Conservation (phyloP, 495 filamentous ascomycete genomes). For the Extremus antarcticus region DNA sequence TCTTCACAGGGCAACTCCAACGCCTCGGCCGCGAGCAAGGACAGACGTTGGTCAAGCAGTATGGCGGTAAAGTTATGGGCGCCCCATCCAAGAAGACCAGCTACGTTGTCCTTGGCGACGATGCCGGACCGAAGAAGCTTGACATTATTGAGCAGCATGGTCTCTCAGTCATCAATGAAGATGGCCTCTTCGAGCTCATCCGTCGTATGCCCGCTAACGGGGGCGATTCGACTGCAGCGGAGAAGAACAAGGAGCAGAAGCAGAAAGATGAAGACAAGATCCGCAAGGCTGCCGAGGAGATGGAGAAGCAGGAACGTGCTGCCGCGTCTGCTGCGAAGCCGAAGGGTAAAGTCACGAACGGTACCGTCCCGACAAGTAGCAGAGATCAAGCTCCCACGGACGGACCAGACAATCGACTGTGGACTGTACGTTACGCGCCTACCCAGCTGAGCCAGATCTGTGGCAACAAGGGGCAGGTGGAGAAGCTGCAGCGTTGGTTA, state of each 20-base stretch:
- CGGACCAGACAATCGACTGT: constrained; percentile 57
- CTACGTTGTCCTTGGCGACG: constrained; percentile 81
- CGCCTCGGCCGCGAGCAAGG: constrained; percentile 75
- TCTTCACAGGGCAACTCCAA: constrained; percentile 86
- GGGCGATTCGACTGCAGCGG: constrained; percentile 77
- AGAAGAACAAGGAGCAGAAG: constrained; percentile 68
- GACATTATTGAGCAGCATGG: constrained; percentile 63
- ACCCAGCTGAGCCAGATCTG: constrained; percentile 76
- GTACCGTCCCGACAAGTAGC: neutral
- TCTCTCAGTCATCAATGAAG: constrained; percentile 86
- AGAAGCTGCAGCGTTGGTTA: constrained; percentile 82
- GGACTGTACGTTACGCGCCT: constrained; percentile 95
- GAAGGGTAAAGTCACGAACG: neutral
- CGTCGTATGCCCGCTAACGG: constrained; percentile 73
- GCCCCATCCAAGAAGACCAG: constrained; percentile 84
- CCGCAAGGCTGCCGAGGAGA: constrained; percentile 63
- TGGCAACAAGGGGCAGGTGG: constrained; percentile 84
- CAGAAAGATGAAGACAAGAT: constrained; percentile 65
- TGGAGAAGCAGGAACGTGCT: constrained; percentile 53
- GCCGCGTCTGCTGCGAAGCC: constrained; percentile 7
- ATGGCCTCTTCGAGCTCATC: constrained; percentile 84
- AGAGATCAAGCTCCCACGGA: constrained; percentile 22
- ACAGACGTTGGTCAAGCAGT: constrained; percentile 75
- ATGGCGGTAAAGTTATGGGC: constrained; percentile 82
- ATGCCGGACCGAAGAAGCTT: constrained; percentile 93